Conservation (phyloP, 2,329 filamentous ascomycete species). For the Aspergillus eucalypticola region DNA sequence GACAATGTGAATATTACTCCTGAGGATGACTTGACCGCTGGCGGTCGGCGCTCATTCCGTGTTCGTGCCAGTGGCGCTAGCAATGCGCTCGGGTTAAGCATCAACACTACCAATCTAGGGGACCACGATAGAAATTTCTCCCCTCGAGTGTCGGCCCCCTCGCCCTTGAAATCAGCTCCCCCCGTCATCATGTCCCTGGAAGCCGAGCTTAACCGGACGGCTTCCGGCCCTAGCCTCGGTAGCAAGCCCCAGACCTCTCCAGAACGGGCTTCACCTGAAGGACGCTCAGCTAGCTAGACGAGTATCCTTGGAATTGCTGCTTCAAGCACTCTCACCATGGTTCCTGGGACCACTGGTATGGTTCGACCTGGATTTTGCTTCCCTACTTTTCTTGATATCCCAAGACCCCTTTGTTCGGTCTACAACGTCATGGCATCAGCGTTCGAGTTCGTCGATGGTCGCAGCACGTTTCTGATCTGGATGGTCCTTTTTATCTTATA, state of each 20-base stretch:
- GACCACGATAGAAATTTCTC: conserved; percentile 28
- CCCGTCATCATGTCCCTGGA: conserved; percentile 33
- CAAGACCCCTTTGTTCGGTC: not conserved
- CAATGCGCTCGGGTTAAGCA: conserved; percentile 28
- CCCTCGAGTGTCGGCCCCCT: conserved; percentile 20
- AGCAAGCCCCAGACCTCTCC: conserved; percentile 26
- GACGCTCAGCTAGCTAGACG: conserved; percentile 11
- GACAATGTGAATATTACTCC: conserved; percentile 31
- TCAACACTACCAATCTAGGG: conserved; percentile 33
- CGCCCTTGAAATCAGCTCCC: conserved; percentile 35
- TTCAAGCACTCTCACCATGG: not conserved
- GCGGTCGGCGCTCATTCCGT: conserved; percentile 33
- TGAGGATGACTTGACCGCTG: conserved; percentile 22
- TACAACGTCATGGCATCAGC: not conserved
- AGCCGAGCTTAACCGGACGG: conserved; percentile 23
- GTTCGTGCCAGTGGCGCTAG: conserved; percentile 36
- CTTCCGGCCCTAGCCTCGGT: conserved; percentile 30
- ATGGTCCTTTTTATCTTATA: conserved; percentile 9
- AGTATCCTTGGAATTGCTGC: not conserved
- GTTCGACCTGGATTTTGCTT: conserved; percentile 6
- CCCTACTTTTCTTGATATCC: not conserved
- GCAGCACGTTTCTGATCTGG: not conserved
- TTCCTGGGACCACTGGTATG: conserved; percentile 15
- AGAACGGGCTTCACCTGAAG: conserved; percentile 13
- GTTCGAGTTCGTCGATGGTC: not conserved